Evolutionary conservation across 768 basidiomycete species (phyloP).

Genomic region (Kwoniella mangroviensis): DNA sequence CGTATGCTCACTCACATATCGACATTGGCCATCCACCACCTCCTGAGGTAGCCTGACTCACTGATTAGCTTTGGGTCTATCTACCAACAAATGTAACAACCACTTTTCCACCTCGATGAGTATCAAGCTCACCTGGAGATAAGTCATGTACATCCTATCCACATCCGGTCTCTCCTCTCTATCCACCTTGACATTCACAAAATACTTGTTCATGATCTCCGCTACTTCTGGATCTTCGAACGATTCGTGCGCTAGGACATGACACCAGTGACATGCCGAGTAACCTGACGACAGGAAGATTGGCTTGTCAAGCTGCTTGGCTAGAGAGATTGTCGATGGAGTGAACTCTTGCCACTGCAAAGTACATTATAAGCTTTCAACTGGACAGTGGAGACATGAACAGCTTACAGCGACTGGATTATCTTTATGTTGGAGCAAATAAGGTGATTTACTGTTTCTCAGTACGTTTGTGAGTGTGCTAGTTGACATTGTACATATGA

Average conservation of each 20-base stretch:
- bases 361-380: not conserved
- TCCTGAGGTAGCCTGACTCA: conserved; percentile 43
- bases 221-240: conserved; percentile 60
- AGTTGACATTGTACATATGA: conserved; percentile 1
- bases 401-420: conserved; percentile 50
- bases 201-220: conserved; percentile 60
- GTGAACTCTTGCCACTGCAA: conserved; percentile 54
- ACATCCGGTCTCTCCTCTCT: conserved; percentile 61
- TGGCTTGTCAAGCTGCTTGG: conserved; percentile 41
- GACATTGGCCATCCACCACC: conserved; percentile 55
- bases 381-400: not conserved
- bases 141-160: conserved; percentile 62
- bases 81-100: not conserved
- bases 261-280: conserved; percentile 60
- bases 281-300: conserved; percentile 61
- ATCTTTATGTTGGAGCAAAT: conserved; percentile 49
- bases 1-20: conserved; percentile 39
- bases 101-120: not conserved
- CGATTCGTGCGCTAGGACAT: conserved; percentile 56
- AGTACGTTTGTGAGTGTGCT: conserved; percentile 38
- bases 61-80: not conserved
- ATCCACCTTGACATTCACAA: conserved; percentile 60
- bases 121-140: conserved; percentile 55
- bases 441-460: conserved; percentile 46
- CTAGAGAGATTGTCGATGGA: conserved; percentile 39